phyloP scores from a whole-genome alignment of 1,139 yeast species.

The Lodderomyces pseudojiufengensis region DNA sequence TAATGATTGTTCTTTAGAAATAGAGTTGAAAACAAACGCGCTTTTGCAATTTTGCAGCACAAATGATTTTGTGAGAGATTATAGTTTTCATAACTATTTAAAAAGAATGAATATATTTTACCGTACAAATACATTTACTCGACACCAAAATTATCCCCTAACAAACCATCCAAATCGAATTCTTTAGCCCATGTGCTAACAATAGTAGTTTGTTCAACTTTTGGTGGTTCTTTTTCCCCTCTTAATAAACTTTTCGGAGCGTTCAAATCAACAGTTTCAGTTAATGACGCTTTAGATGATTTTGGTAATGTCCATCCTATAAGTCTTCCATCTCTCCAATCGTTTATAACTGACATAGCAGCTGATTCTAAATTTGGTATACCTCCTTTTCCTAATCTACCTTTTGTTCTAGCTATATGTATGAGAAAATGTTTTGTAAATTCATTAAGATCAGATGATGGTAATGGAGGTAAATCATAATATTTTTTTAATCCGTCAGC shows the following conservation, averaged over 20 bases:
- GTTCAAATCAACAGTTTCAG: conserved; percentile 25
- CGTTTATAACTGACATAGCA: conserved; percentile 77
- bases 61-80: neutral
- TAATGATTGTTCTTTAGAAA: no score
- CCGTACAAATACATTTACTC: no score
- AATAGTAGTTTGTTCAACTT: conserved; percentile 72
- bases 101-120: no score
- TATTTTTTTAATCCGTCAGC: conserved; percentile 68
- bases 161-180: conserved; percentile 83
- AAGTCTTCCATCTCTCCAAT: conserved; percentile 97
- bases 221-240: conserved; percentile 47
- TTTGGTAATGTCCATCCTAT: conserved; percentile 90
- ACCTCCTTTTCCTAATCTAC: conserved; percentile 91
- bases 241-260: conserved; percentile 42
- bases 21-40: no score
- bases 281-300: conserved; percentile 40
- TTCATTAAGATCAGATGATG: conserved; percentile 59
- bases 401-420: conserved; percentile 89
- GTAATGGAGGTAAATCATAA: conserved; percentile 81
- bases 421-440: conserved; percentile 81
- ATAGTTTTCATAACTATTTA: no score
- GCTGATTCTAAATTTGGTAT: conserved; percentile 86
- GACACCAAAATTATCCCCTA: conserved; percentile 39
- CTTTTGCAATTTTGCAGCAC: neutral
- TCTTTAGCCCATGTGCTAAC: conserved; percentile 93